Percentiles rank a stretch among this genome's conserved stretches.
phyloP scores from a whole-genome alignment of 345 rosid genomes.

The Corchorus olitorius region DNA sequence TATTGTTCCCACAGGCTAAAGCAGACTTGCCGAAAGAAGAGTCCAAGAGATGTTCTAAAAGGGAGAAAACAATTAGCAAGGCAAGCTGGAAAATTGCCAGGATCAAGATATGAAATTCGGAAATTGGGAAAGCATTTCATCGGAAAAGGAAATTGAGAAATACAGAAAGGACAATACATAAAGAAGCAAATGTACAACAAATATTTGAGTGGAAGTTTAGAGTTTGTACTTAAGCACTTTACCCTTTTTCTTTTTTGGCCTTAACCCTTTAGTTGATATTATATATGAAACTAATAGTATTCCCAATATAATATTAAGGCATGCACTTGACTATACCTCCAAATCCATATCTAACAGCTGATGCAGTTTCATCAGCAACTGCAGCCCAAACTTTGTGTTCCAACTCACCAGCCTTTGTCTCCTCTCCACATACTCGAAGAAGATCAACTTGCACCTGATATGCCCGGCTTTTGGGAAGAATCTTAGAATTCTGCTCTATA shows the following conservation, averaged over 20 bases:
- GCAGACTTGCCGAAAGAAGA: constrained; percentile 28
- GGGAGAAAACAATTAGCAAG: constrained; percentile 15
- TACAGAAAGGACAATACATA: constrained; percentile 3
- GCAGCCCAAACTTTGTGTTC: constrained; percentile 87
- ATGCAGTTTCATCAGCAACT: constrained; percentile 95
- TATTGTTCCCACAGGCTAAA: constrained; percentile 30
- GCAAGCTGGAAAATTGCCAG: constrained; percentile 1
- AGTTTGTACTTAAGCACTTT: background rate
- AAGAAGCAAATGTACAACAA: background rate
- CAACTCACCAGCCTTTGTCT: constrained; percentile 53
- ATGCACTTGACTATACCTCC: constrained; percentile 49
- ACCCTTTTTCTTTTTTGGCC: no score
- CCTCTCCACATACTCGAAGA: constrained; percentile 76
- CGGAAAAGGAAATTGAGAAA: constrained; percentile 5
- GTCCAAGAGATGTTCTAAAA: constrained; percentile 66
- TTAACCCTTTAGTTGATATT: background rate
- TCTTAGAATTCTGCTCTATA: constrained; percentile 74
- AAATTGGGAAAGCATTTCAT: background rate
- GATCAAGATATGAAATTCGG: constrained; percentile 12
- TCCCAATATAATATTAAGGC: background rate
- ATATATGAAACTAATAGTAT: background rate
- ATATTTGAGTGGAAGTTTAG: background rate
- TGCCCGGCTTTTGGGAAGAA: constrained; percentile 88
- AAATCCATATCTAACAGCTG: constrained; percentile 91
- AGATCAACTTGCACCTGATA: constrained; percentile 95